Evolutionary conservation across 352 stramenopile genomes (phyloP).

Genomic region (Pythium dissotocum): DNA sequence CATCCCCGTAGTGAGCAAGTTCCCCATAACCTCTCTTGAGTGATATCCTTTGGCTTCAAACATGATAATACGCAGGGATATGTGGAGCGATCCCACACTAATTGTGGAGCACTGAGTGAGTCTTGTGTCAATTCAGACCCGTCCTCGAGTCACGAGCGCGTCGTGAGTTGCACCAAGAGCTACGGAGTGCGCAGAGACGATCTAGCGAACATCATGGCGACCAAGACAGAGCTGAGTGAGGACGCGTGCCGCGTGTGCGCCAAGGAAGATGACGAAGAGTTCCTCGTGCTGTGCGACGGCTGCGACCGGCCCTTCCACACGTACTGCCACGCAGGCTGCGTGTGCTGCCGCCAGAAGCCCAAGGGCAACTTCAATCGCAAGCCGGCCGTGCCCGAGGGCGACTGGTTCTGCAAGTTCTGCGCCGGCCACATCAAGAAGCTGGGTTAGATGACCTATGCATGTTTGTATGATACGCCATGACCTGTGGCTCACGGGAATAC

Average conservation of each 20-base stretch:
- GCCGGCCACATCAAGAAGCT: constrained; percentile 53
- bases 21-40: constrained; percentile 17
- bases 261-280: constrained; percentile 73
- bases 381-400: constrained; percentile 70
- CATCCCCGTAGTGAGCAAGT: constrained; percentile 18
- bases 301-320: constrained; percentile 80
- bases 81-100: not conserved
- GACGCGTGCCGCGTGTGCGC: constrained; percentile 83
- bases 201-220: constrained; percentile 30
- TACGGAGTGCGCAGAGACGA: not conserved
- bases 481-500: not conserved
- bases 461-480: not conserved
- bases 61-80: not conserved
- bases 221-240: constrained; percentile 40
- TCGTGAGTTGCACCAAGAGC: constrained; percentile 2
- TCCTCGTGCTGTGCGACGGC: constrained; percentile 79
- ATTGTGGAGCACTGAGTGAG: constrained; percentile 9
- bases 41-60: constrained; percentile 14
- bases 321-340: constrained; percentile 69
- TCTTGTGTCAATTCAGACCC: constrained; percentile 13
- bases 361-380: constrained; percentile 80
- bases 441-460: constrained; percentile 27
- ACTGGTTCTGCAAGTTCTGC: constrained; percentile 90
- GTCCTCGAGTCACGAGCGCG: constrained; percentile 9
- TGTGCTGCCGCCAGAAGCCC: constrained; percentile 76